phyloP scores from a whole-genome alignment of 495 filamentous ascomycete genomes.

The Neurospora sp. region DNA sequence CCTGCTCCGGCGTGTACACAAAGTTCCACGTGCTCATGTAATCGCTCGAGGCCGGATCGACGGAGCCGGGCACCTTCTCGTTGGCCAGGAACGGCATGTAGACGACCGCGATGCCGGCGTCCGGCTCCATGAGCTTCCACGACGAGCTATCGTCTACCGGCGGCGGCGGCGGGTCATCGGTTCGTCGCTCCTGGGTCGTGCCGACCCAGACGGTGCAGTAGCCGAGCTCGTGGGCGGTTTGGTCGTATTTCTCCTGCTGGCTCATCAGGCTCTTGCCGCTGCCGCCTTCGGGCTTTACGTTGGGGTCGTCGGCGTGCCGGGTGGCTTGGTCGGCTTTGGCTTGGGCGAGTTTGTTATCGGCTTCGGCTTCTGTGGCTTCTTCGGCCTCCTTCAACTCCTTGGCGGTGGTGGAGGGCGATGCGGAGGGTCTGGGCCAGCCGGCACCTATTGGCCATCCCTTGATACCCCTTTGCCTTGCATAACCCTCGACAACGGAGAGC shows the following conservation, averaged over 20 bases:
- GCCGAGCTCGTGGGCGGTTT: slow-evolving; percentile 50
- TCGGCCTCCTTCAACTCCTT: slow-evolving; percentile 59
- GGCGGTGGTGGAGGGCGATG: slow-evolving; percentile 44
- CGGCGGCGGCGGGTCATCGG: slow-evolving; percentile 45
- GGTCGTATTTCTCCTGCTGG: slow-evolving; percentile 16
- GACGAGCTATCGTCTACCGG: slow-evolving; percentile 50
- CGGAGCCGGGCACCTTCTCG: slow-evolving; percentile 53
- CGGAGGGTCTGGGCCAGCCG: slow-evolving; percentile 67
- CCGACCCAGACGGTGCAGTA: slow-evolving; percentile 97
- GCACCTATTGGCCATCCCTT: slow-evolving; percentile 88
- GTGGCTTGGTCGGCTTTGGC: slow-evolving; percentile 44
- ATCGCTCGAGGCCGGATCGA: slow-evolving; percentile 69
- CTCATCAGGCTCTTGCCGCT: slow-evolving; percentile 16
- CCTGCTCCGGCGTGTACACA: slow-evolving; percentile 76
- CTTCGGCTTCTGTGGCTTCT: slow-evolving; percentile 46
- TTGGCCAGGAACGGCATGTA: slow-evolving; percentile 90
- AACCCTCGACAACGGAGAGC: slow-evolving; percentile 86
- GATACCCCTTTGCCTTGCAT: slow-evolving; percentile 75
- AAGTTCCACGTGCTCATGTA: slow-evolving; percentile 98
- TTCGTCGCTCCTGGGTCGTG: slow-evolving; percentile 55
- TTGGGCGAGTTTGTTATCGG: slow-evolving; percentile 50
- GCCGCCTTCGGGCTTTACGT: not conserved
- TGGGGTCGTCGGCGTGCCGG: slow-evolving; percentile 10
- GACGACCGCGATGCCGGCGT: slow-evolving; percentile 79
- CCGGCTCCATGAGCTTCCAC: slow-evolving; percentile 62